Percentiles rank a stretch among this genome's conserved stretches.
These are phyloP conservation scores for Sphaerobolus stellatus DNA, from an alignment of 1,284 basidiomycete species.

Conservation along the genomic window DNA sequence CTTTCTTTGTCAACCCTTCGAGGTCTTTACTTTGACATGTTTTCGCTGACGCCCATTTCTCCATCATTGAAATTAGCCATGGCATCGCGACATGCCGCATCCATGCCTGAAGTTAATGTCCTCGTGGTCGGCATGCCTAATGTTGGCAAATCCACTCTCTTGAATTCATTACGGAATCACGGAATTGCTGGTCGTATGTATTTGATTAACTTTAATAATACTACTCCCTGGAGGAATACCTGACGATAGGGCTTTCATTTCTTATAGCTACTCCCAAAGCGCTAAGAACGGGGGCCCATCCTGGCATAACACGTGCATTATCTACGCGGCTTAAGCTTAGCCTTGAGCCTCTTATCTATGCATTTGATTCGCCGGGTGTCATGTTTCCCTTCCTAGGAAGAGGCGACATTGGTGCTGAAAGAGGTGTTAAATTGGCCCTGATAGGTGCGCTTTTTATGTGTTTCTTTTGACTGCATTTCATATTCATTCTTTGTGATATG, in stretches of 20 bases:
- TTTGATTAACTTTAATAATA: neutral
- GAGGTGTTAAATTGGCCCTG: slow-evolving; percentile 89
- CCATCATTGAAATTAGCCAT: slow-evolving; percentile 49
- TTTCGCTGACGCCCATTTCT: neutral
- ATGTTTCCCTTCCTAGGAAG: slow-evolving; percentile 96
- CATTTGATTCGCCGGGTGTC: slow-evolving; percentile 94
- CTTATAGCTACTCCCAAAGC: slow-evolving; percentile 72
- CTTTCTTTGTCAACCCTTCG: neutral
- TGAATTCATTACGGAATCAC: slow-evolving; percentile 88
- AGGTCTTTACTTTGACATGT: neutral
- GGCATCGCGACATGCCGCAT: slow-evolving; percentile 62
- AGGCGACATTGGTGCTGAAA: slow-evolving; percentile 81
- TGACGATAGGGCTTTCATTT: slow-evolving; percentile 11
- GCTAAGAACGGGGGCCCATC: slow-evolving; percentile 84
- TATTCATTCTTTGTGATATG: slow-evolving; percentile 15
- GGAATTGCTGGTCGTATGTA: slow-evolving; percentile 88
- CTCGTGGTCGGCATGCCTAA: slow-evolving; percentile 98
- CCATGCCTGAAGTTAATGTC: slow-evolving; percentile 74
- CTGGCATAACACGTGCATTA: slow-evolving; percentile 82
- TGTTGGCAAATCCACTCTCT: slow-evolving; percentile 93
- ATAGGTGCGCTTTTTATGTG: slow-evolving; percentile 59
- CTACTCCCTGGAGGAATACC: slow-evolving; percentile 3
- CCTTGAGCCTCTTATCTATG: slow-evolving; percentile 81
- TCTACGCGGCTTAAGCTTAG: slow-evolving; percentile 83
- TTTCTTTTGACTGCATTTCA: slow-evolving; percentile 5